Conservation (phyloP, 108 stramenopile genomes). For the Craspedostauros australis region DNA sequence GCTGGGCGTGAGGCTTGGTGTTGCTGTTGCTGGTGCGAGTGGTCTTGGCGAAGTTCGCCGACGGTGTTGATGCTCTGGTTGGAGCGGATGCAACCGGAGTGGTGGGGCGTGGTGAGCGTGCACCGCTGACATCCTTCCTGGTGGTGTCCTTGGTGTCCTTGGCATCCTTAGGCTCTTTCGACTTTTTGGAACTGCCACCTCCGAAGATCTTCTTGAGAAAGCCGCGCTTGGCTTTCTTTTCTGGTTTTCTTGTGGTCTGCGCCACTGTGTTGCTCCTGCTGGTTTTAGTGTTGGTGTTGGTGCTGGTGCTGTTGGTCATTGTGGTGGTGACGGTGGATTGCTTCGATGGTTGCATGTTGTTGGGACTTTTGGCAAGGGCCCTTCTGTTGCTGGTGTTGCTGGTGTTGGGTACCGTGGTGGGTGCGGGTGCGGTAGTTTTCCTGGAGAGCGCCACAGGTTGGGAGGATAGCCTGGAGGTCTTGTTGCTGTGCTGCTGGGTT, state of each 20-base stretch:
- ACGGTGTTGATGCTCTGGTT: neutral
- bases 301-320: neutral
- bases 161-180: neutral
- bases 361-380: neutral
- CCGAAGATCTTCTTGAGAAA: conserved; percentile 34
- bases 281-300: neutral
- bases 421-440: neutral
- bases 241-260: too few species aligned
- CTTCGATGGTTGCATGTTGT: neutral
- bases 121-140: too few species aligned
- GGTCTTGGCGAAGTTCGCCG: neutral
- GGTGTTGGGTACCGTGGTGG: neutral
- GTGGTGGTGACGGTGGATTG: neutral
- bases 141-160: neutral
- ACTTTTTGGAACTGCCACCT: conserved; percentile 12
- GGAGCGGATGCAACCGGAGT: neutral
- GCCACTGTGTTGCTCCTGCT: neutral
- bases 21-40: neutral
- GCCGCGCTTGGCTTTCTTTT: conserved; percentile 18
- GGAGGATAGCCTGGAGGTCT: too few species aligned
- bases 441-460: too few species aligned
- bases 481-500: conserved; percentile 19
- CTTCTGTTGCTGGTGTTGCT: neutral
- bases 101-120: neutral
- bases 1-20: too few species aligned